Evolutionary conservation across 371 early-diverging fungal genomes (phyloP).

Genomic region (Mortierella sp.): DNA sequence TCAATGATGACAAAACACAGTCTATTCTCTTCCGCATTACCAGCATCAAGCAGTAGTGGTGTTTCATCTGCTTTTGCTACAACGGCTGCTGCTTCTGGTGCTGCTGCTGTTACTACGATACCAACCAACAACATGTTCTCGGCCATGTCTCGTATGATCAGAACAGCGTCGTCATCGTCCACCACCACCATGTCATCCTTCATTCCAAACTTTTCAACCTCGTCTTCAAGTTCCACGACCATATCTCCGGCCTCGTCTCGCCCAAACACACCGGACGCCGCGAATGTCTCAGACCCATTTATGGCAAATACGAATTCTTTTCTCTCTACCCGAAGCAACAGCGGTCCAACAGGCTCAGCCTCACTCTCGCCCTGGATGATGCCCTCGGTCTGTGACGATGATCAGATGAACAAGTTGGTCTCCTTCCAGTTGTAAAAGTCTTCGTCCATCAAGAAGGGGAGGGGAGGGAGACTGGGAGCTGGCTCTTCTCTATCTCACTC

Average conservation of each 20-base stretch:
- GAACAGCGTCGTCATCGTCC: slow-evolving; percentile 30
- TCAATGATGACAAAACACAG: slow-evolving; percentile 1
- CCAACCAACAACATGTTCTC: slow-evolving; percentile 28
- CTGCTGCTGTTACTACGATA: not conserved
- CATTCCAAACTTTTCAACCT: not conserved
- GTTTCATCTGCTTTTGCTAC: slow-evolving; percentile 3
- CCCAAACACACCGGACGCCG: slow-evolving; percentile 23
- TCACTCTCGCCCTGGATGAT: slow-evolving; percentile 55
- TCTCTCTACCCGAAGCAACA: not conserved
- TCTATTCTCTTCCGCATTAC: slow-evolving; percentile 2
- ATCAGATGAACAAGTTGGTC: slow-evolving; percentile 57
- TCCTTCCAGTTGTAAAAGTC: slow-evolving; percentile 46
- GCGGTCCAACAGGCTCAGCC: not conserved
- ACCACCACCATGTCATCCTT: not conserved
- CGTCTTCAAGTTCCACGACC: not conserved
- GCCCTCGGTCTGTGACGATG: slow-evolving; percentile 52
- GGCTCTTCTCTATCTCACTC: not conserved
- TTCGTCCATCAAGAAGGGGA: not conserved
- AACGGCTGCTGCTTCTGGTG: not conserved
- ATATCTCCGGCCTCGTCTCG: slow-evolving; percentile 16
- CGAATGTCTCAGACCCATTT: slow-evolving; percentile 36
- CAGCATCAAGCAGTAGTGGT: not conserved
- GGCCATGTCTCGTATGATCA: slow-evolving; percentile 53
- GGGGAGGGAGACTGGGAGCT: not conserved
- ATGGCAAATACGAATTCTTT: slow-evolving; percentile 2